A percentile compares a stretch with the other conserved stretches of the same genome.
phyloP scores from a whole-genome alignment of 495 filamentous ascomycete species.

The Neurospora discreta region DNA sequence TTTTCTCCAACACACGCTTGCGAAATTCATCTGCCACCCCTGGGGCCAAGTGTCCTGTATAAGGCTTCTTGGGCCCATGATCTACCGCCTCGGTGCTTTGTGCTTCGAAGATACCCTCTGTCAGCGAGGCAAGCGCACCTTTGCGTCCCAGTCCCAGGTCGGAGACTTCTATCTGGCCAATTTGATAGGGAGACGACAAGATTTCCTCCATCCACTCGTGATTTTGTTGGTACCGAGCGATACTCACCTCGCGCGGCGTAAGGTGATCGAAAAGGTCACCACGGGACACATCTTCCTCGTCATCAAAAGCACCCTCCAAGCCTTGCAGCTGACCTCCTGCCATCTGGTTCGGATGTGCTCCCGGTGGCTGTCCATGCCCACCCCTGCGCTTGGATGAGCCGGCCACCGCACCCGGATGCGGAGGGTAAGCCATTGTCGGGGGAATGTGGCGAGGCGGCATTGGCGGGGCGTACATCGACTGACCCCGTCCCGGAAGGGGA shows the following conservation, averaged over 20 bases:
- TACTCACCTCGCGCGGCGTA: constrained; percentile 77
- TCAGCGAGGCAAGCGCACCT: constrained; percentile 73
- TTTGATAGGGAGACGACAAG: constrained; percentile 74
- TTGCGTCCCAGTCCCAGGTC: constrained; percentile 80
- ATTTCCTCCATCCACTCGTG: constrained; percentile 99
- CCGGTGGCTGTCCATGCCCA: constrained; percentile 14
- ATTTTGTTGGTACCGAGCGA: constrained; percentile 78
- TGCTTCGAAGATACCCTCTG: constrained; percentile 58
- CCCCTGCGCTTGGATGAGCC: constrained; percentile 36
- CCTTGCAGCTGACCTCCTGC: constrained; percentile 12
- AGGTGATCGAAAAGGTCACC: constrained; percentile 83
- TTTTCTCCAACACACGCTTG: constrained; percentile 54
- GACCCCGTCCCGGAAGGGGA: constrained; percentile 46
- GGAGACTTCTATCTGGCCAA: constrained; percentile 71
- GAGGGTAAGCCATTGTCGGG: constrained; percentile 41
- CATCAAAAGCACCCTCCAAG: constrained; percentile 54
- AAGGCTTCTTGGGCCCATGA: constrained; percentile 32
- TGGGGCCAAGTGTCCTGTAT: constrained; percentile 51
- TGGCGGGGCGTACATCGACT: constrained; percentile 29
- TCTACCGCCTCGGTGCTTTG: constrained; percentile 48
- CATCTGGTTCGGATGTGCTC: constrained; percentile 15
- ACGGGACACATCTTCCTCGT: constrained; percentile 75
- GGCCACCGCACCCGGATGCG: constrained; percentile 29
- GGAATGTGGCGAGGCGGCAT: constrained; percentile 30
- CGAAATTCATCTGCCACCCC: constrained; percentile 67